Evolutionary conservation across 768 basidiomycete genomes (phyloP).

Genomic region (Boletus eberwhitei): DNA sequence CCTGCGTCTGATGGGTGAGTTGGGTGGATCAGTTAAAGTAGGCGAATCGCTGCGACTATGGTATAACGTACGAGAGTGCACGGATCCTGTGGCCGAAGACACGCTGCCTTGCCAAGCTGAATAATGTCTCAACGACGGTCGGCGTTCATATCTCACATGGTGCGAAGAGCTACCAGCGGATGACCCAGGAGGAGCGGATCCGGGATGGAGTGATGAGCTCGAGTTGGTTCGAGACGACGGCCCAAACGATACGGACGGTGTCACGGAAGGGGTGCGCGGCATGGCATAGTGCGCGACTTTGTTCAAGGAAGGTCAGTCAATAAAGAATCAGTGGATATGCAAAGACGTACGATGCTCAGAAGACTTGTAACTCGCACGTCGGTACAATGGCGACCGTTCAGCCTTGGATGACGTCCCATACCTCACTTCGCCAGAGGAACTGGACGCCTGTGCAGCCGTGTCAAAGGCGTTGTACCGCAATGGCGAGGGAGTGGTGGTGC

Average conservation of each 20-base stretch:
- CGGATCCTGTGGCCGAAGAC: slow-evolving; percentile 37
- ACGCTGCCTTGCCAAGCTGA: slow-evolving; percentile 45
- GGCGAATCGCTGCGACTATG: neutral
- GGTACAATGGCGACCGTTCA: slow-evolving; percentile 37
- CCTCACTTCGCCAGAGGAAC: slow-evolving; percentile 31
- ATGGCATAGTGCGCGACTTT: slow-evolving; percentile 32
- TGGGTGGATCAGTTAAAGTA: slow-evolving; percentile 3
- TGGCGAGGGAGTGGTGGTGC: slow-evolving; percentile 38
- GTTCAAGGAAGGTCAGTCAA: neutral
- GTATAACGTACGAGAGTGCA: slow-evolving; percentile 39
- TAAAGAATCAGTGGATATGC: neutral
- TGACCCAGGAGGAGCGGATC: slow-evolving; percentile 38
- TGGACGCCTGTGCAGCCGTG: slow-evolving; percentile 18
- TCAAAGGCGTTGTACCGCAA: slow-evolving; percentile 40
- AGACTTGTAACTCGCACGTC: slow-evolving; percentile 43
- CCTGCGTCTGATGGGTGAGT: slow-evolving; percentile 13
- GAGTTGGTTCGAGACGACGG: slow-evolving; percentile 52
- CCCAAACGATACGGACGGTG: slow-evolving; percentile 33
- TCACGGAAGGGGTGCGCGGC: slow-evolving; percentile 28
- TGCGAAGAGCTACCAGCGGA: slow-evolving; percentile 40
- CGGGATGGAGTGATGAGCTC: slow-evolving; percentile 45
- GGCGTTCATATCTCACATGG: slow-evolving; percentile 37
- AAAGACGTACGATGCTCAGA: slow-evolving; percentile 44
- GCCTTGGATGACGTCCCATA: slow-evolving; percentile 29
- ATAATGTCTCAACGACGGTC: slow-evolving; percentile 47